Conservation (phyloP, 179 eudicot genomes). For the Spinacia oleracea region DNA sequence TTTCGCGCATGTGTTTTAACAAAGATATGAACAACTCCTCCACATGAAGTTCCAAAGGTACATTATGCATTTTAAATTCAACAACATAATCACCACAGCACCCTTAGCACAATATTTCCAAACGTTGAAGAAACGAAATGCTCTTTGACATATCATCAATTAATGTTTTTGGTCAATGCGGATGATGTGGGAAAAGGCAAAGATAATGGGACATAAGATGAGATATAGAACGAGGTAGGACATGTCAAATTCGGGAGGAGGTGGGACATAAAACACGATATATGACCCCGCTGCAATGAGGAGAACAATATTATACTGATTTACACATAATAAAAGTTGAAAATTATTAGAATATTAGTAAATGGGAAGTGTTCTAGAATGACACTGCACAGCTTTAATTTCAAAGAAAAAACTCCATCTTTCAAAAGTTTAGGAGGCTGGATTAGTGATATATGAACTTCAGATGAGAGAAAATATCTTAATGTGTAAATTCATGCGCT, state of each 20-base stretch:
- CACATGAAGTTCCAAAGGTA: neutral
- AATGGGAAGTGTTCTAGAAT: neutral
- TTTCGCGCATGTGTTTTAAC: neutral
- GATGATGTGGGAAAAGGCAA: neutral
- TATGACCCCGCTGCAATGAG: neutral
- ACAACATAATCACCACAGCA: neutral
- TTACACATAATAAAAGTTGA: neutral
- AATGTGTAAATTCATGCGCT: neutral
- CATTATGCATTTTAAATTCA: neutral
- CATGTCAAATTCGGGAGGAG: too few species aligned
- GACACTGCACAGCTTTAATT: neutral
- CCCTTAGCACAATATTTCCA: neutral
- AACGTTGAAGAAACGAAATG: neutral
- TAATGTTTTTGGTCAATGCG: neutral
- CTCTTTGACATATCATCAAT: neutral
- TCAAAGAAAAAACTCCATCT: neutral
- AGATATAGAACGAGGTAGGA: too few species aligned
- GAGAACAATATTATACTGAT: neutral
- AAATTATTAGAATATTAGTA: neutral
- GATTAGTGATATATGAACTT: neutral
- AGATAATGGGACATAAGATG: too few species aligned
- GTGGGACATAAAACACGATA: too few species aligned
- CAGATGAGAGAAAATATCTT: too few species aligned
- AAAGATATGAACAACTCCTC: neutral
- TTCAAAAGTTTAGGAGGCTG: neutral